Evolutionary conservation across 495 filamentous ascomycete species (phyloP), one percentile per base, ranked within the genome.

Genomic region (Geopyxis carbonaria): DNA sequence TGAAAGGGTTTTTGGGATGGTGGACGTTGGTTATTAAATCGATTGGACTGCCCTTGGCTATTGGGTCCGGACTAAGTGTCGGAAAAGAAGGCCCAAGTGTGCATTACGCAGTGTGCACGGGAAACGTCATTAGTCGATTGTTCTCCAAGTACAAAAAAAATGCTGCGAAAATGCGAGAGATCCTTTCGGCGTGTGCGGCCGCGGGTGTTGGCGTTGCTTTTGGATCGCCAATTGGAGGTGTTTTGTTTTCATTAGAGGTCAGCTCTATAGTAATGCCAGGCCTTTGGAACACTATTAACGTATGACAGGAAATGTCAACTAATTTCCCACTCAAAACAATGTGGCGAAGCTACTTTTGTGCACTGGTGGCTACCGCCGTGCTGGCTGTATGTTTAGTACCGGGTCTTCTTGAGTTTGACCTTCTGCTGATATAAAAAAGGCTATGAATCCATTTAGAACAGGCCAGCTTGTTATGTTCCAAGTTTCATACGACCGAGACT

Each of bases 391-490:
- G 68, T 58, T 8, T n/a, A n/a, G n/a, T n/a, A n/a, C n/a, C n/a
- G n/a, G n/a, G n/a, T 11, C 13, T 13, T 9, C 28, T 11, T 11
- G n/a, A n/a, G n/a, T n/a, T n/a, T n/a, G n/a, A n/a, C 4, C 15
- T 4, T 6, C 5, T 18, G 6, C 5, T 25, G 1, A 10, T 30
- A 22, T 4, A 30, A n/a, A 33, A 52, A 28, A 46, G 59, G 81
- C 80, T 24, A 91, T 97, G 80, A 97, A 97, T 51, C 89, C 89
- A 22, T 97, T 97, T 57, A 66, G 89, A 38, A 97, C 89, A 1
- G 89, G 89, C n/a, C 91, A 95, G 50, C 68, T 97, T 27, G 89
- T 97, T 69, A 97, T 97, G 89, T 97, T 97, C 61, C 83, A 93
- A 54, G 89, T 97, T 48, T 72, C 71, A 49, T 97, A 97, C 55